Conservation (phyloP, 2,329 filamentous ascomycete genomes). For the Diaporthe nobilis region DNA sequence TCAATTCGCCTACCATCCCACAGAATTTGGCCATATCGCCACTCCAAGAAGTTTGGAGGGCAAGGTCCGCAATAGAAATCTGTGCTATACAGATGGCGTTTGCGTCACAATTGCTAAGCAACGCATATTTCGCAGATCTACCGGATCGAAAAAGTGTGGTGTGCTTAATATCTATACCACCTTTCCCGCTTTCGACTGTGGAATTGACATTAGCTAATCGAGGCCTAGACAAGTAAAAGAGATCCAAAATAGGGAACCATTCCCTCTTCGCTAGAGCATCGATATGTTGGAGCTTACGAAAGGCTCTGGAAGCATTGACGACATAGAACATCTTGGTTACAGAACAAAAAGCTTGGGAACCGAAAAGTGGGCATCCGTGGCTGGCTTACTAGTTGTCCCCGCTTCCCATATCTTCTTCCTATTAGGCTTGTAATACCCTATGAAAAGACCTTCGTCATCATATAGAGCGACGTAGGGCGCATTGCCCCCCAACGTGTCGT, state of each 20-base stretch:
- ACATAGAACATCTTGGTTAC: not conserved
- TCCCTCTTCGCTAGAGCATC: too few relatives aligned
- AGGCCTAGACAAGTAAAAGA: not conserved
- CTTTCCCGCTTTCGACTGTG: not conserved
- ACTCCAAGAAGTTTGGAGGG: not conserved
- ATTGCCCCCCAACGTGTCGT: not conserved
- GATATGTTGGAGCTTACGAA: too few relatives aligned
- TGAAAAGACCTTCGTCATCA: not conserved
- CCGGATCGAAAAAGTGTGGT: too few relatives aligned
- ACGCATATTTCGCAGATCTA: not conserved
- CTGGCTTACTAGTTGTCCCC: not conserved
- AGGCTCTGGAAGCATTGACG: too few relatives aligned
- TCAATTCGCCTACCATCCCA: not conserved
- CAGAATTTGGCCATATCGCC: not conserved
- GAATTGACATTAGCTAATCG: not conserved
- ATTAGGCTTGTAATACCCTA: not conserved
- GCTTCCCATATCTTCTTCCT: not conserved
- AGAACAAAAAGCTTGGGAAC: not conserved
- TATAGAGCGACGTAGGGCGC: not conserved
- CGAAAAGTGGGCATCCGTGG: not conserved
- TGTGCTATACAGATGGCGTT: conserved; percentile 5
- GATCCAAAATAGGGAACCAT: too few relatives aligned
- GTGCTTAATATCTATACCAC: not conserved
- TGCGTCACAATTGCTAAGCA: not conserved
- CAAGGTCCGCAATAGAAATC: not conserved